Conservation (phyloP, 371 early-diverging fungal genomes). For the Mucor circinelloides region DNA sequence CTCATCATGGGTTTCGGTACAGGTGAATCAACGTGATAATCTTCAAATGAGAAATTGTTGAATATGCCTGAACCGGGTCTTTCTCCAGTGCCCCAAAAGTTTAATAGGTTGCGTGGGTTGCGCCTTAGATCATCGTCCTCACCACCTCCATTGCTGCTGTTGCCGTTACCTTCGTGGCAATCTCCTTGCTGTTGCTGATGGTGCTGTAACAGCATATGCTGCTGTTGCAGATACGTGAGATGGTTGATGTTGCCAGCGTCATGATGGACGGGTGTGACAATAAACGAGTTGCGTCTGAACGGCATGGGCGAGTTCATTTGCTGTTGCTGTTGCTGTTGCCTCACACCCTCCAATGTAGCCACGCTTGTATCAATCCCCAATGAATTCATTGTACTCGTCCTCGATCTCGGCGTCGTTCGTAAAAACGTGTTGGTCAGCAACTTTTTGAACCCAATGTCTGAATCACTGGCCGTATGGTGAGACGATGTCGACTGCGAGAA, state of each 20-base stretch:
- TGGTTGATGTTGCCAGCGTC: not conserved
- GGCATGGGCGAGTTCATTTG: slow-evolving; percentile 40
- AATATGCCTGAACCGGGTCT: slow-evolving; percentile 28
- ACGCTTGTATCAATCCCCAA: slow-evolving; percentile 30
- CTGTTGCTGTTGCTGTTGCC: slow-evolving; percentile 9
- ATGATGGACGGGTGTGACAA: not conserved
- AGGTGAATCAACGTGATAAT: slow-evolving; percentile 16
- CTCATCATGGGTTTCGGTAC: slow-evolving; percentile 2
- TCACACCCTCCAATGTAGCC: slow-evolving; percentile 23
- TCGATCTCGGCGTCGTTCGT: slow-evolving; percentile 50
- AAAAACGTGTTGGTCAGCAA: slow-evolving; percentile 35
- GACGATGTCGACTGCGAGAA: slow-evolving; percentile 27
- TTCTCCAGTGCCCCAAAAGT: slow-evolving; percentile 42
- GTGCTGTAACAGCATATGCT: not conserved
- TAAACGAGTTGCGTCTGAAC: slow-evolving; percentile 41
- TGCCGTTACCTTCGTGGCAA: not conserved
- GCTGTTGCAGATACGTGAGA: not conserved
- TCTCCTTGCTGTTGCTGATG: not conserved
- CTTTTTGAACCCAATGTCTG: slow-evolving; percentile 35
- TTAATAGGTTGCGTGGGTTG: slow-evolving; percentile 37
- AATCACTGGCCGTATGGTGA: slow-evolving; percentile 14
- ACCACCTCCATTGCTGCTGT: not conserved
- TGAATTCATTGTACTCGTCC: slow-evolving; percentile 58
- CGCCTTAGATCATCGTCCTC: slow-evolving; percentile 58
- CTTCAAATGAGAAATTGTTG: slow-evolving; percentile 21